Base-by-base conservation (phyloP, 495 filamentous ascomycete species). In the Aspergillus asperescens region DNA sequence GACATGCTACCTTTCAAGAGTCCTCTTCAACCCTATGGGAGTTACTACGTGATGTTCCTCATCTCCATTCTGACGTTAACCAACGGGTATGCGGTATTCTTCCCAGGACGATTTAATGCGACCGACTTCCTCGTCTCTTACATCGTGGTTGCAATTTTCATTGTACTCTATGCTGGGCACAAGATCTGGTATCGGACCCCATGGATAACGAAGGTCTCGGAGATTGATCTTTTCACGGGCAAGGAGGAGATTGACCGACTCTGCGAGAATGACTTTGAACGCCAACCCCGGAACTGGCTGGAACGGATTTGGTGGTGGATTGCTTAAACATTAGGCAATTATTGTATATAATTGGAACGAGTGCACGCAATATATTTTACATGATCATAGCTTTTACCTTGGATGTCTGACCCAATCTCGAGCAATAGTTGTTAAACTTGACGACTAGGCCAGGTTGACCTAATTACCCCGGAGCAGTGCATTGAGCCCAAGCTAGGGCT, bases 51-150 rank as follows among this genome's bases (percentile, higher is more conserved):
- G 9, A 65, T 86, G 9, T 65, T 76, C 39, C 75, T 83, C 61
- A 76, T 75, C 56, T 56, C 74, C 4, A 60, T 86, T 13, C 76
- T 88, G 54, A 73, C 78, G 29, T 52, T 87, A 7, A 84, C 81
- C 1, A 82, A 86, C 56, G 83, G 83, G 4, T 88, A 85, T 61
- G 79, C 77, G 0, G 68, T 77, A 7, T 88, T 85, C 68, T 81
- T 87, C 49, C 77, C 77, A 0, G 63, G 64, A 3, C 52, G 72
- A 0, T 77, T 68, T 42, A 68, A 61, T 0, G 63, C 62, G 0
- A 55, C 63, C 2, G 50, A 82, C 62, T 76, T 95, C 87, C 44
- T 69, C 1, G 59, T 63, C 2, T 65, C 67, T 3, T 72, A 70
- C 28, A 64, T 70, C 42, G 65, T 59, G 0, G 62, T 69, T 42